These are phyloP conservation scores for Daldinia loculata DNA, from an alignment of 495 filamentous ascomycete species.

Conservation along the genomic window DNA sequence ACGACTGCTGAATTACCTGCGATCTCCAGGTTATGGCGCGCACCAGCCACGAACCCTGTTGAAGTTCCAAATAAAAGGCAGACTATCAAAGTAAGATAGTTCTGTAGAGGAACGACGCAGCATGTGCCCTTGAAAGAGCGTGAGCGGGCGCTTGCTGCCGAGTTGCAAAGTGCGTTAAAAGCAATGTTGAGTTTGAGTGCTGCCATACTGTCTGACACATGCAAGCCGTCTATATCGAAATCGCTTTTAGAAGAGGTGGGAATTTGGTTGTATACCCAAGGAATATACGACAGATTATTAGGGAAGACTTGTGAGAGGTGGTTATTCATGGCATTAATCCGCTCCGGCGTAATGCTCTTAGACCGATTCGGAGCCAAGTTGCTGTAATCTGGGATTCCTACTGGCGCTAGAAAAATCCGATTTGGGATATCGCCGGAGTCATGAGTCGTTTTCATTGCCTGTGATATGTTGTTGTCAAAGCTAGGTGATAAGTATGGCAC, in stretches of 20 bases:
- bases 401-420: constrained; percentile 61
- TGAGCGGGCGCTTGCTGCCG: constrained; percentile 46
- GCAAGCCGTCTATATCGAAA: constrained; percentile 62
- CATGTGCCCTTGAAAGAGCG: constrained; percentile 66
- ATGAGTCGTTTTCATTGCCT: constrained; percentile 5
- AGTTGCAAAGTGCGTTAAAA: constrained; percentile 68
- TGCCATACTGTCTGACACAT: constrained; percentile 60
- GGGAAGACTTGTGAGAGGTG: constrained; percentile 59
- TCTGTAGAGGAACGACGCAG: constrained; percentile 57
- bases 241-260: constrained; percentile 43
- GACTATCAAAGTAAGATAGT: constrained; percentile 47
- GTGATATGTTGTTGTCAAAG: constrained; percentile 16
- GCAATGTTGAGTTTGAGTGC: constrained; percentile 61
- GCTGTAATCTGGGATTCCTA: constrained; percentile 63
- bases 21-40: neutral
- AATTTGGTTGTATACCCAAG: constrained; percentile 63
- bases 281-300: constrained; percentile 55
- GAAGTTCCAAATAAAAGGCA: constrained; percentile 35
- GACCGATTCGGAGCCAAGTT: constrained; percentile 56
- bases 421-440: constrained; percentile 39
- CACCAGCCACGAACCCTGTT: neutral
- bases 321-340: constrained; percentile 64
- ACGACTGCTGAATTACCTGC: neutral
- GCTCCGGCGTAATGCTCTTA: constrained; percentile 58
- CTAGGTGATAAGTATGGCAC: constrained; percentile 45